Base-by-base conservation (phyloP, 2,329 filamentous ascomycete species). In the Aspergillus brunneoviolaceus region DNA sequence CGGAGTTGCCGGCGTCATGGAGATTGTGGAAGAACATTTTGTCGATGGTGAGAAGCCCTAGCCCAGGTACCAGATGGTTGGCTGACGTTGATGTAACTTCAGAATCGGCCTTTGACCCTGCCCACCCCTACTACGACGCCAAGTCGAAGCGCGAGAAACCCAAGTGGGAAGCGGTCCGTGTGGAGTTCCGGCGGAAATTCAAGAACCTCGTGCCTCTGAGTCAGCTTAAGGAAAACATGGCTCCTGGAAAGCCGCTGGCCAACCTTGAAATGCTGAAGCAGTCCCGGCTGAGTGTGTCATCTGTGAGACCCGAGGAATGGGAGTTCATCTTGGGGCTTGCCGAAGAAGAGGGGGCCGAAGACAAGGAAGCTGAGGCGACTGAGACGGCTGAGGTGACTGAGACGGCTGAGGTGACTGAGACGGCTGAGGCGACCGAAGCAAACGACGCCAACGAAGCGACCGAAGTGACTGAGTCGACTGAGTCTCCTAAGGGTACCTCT, bases 121-220 rank as follows among this genome's bases (percentile, higher is more conserved):
- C 84, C 51, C 85, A 88, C 58, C 89, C 92, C 0, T 97, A 97
- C 77, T 96, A 92, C 73, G 95, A 98, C 71, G 77, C 88, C 1
- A 89, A 89, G 56, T 91, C 90, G 1, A 87, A 85, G 65, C 80
- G 84, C 57, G 81, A 85, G 2, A 85, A 88, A 54, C 89, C 89
- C 0, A 91, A 87, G 69, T 99, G 95, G 95, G 91, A 88, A 56
- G 85, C 95, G 19, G 95, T 98, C 1, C 90, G 96, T 62, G 94
- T 98, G 51, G 84, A 88, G 69, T 97, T 96, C 73, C 87, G 89
- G 59, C 87, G 87, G 73, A 97, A 96, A 76, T 92, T 98, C 67
- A 80, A 82, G 1, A 82, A 86, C 14, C 84, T 87, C 0, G 84
- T 98, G 59, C 83, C 84, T 5, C 82, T 97, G 55, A 84, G 85